Evolutionary conservation across 441 rosid species (phyloP).

Genomic region (Erodium chrysanthum): DNA sequence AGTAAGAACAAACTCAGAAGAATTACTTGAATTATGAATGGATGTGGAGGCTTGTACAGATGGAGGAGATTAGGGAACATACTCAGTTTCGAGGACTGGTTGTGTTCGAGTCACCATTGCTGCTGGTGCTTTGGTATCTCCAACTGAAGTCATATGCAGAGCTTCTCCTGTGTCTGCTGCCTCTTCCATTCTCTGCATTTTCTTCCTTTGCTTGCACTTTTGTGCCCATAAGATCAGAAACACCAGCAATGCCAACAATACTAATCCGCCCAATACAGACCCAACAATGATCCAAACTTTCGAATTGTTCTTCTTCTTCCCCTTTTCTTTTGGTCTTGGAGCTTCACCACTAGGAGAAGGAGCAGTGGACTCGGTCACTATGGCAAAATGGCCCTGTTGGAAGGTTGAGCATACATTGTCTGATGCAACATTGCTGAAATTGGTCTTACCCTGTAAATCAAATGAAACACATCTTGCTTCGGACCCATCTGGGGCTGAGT

Average conservation of each 20-base stretch:
- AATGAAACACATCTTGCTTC: slow-evolving; percentile 62
- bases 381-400: slow-evolving; percentile 76
- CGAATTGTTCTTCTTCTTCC: slow-evolving; percentile 26
- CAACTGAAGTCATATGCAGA: slow-evolving; percentile 52
- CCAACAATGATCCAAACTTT: slow-evolving; percentile 60
- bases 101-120: slow-evolving; percentile 80
- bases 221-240: slow-evolving; percentile 43
- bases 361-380: slow-evolving; percentile 53
- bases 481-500: slow-evolving; percentile 42
- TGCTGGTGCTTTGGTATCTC: slow-evolving; percentile 64
- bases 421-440: slow-evolving; percentile 42
- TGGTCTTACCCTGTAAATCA: slow-evolving; percentile 43
- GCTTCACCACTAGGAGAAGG: slow-evolving; percentile 31
- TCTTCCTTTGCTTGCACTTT: slow-evolving; percentile 50
- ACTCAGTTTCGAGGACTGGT: slow-evolving; percentile 72
- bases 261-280: slow-evolving; percentile 63
- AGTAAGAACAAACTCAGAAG: slow-evolving; percentile 27
- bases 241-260: slow-evolving; percentile 38
- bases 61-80: slow-evolving; percentile 42
- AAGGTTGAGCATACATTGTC: slow-evolving; percentile 45
- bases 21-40: slow-evolving; percentile 32
- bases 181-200: slow-evolving; percentile 69
- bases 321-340: slow-evolving; percentile 13
- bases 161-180: slow-evolving; percentile 89
- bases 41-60: slow-evolving; percentile 23